Evolutionary conservation across 2,329 filamentous ascomycete species (phyloP).

Genomic region (Cadophora luteo-olivacea): DNA sequence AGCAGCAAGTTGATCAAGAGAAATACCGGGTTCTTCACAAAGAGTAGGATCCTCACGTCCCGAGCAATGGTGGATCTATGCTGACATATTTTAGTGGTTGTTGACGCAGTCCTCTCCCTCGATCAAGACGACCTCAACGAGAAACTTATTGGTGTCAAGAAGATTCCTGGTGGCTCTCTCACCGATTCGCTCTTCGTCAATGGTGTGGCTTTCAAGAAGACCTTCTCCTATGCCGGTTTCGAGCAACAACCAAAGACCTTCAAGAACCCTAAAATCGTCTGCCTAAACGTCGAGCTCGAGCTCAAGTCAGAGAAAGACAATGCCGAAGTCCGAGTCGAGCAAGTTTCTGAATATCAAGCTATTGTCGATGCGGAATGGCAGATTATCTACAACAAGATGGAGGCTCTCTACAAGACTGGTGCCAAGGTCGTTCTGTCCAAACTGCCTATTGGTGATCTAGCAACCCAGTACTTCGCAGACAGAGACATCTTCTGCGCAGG

Average conservation of each 20-base stretch:
- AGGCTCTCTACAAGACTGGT: slow-evolving; percentile 90
- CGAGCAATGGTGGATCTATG: slow-evolving; percentile 19
- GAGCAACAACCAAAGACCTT: slow-evolving; percentile 99
- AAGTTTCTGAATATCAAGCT: slow-evolving; percentile 98
- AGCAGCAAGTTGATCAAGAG: slow-evolving; percentile 99
- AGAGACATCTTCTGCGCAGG: slow-evolving; percentile 98
- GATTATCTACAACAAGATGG: slow-evolving; percentile 99
- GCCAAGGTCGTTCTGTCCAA: slow-evolving; percentile 98
- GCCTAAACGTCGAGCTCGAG: slow-evolving; percentile 96
- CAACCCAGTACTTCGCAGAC: slow-evolving; percentile 97
- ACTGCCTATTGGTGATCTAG: slow-evolving; percentile 94
- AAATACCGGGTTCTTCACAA: slow-evolving; percentile 96
- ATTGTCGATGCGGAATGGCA: slow-evolving; percentile 99
- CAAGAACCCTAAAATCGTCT: slow-evolving; percentile 93
- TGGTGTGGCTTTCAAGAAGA: slow-evolving; percentile 99
- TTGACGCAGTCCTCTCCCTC: slow-evolving; percentile 92
- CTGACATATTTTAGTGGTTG: slow-evolving; percentile 75
- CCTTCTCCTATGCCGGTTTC: slow-evolving; percentile 98
- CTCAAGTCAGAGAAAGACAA: slow-evolving; percentile 99
- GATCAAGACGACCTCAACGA: slow-evolving; percentile 98
- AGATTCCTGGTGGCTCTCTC: slow-evolving; percentile 93
- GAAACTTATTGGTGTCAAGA: slow-evolving; percentile 97
- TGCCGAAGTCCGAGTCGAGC: slow-evolving; percentile 95
- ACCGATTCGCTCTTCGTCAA: slow-evolving; percentile 97
- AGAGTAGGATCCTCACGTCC: slow-evolving; percentile 66